Evolutionary conservation across 495 filamentous ascomycete genomes (phyloP), one percentile per base, ranked within the genome.

Genomic region (Monascus purpureus): DNA sequence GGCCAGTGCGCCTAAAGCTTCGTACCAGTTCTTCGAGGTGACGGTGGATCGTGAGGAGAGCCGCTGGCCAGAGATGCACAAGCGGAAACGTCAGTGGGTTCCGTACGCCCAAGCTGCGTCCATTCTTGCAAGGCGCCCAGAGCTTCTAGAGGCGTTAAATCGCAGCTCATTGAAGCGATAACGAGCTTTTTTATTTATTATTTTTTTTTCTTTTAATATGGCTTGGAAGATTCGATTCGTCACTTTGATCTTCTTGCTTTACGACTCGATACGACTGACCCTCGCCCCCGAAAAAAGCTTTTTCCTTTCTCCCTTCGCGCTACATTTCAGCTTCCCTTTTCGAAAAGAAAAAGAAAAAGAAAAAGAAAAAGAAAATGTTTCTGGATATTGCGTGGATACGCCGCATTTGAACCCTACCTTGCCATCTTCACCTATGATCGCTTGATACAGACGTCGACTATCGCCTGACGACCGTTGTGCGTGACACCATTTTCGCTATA

Each of bases 11-110:
- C 80, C 81, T 8, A 78, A 76, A 46, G 74, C 84, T 4, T 63
- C 77, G 20, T 93, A 88, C 52, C 80, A 80, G 31, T 93, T 93
- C 56, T 94, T 82, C 52, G 82, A 95, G 52, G 85, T 75, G 40
- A 73, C 64, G 11, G 87, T 95, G 39, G 70, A 81, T 41, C 72
- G 73, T 37, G 79, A 92, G 59, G 83, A 93, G 52, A 56, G 53
- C 6, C 70, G 85, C 32, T 97, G 90, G 90, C 90, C 90, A 3
- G 90, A 97, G 65, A 82, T 72, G 72, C 70, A 93, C 55, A 94
- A 93, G 63, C 70, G 90, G 38, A 74, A 70, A 52, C 75, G 92
- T 33, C 72, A 80, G 50, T 97, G 90, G 90, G 78, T 94, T 50
- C 70, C 73, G 8, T 95, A 81, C 52, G 54, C 69, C 31, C 72